These are phyloP conservation scores for Dendrobium nobile DNA, from an alignment of 106 monocot species.

Conservation along the genomic window DNA sequence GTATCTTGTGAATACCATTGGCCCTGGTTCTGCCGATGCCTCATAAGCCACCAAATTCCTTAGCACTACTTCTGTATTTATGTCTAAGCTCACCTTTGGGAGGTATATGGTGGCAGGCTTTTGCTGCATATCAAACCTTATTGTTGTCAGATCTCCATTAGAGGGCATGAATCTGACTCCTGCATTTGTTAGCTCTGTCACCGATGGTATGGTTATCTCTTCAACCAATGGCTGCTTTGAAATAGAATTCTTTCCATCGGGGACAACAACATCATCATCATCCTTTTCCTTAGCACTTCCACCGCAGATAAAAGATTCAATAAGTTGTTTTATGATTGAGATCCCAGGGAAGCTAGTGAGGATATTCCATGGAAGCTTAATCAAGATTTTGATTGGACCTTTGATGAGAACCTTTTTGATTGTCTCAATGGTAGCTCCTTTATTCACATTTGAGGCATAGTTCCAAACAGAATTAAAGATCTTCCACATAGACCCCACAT, in stretches of 20 bases:
- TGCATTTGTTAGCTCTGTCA: slow-evolving; percentile 28
- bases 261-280: not conserved
- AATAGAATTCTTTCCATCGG: not conserved
- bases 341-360: slow-evolving; percentile 24
- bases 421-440: not conserved
- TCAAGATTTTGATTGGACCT: slow-evolving; percentile 15
- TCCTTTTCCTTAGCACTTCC: not conserved
- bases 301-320: slow-evolving; percentile 13
- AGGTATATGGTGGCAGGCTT: slow-evolving; percentile 12
- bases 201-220: slow-evolving; percentile 59
- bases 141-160: slow-evolving; percentile 13
- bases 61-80: slow-evolving; percentile 25
- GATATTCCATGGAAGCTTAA: slow-evolving; percentile 26
- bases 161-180: slow-evolving; percentile 32
- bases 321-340: slow-evolving; percentile 18
- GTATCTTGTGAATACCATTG: slow-evolving; percentile 21
- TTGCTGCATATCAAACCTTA: slow-evolving; percentile 7
- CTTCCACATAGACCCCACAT: not conserved
- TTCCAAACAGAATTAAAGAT: not conserved
- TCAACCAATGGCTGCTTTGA: slow-evolving; percentile 22
- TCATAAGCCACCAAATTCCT: slow-evolving; percentile 34
- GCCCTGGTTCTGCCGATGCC: slow-evolving; percentile 5
- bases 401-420: not conserved
- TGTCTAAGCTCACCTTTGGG: slow-evolving; percentile 19
- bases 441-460: not conserved